These are phyloP conservation scores for Gynochthodes officinalis DNA, from an alignment of 257 asterid genomes.

Conservation along the genomic window DNA sequence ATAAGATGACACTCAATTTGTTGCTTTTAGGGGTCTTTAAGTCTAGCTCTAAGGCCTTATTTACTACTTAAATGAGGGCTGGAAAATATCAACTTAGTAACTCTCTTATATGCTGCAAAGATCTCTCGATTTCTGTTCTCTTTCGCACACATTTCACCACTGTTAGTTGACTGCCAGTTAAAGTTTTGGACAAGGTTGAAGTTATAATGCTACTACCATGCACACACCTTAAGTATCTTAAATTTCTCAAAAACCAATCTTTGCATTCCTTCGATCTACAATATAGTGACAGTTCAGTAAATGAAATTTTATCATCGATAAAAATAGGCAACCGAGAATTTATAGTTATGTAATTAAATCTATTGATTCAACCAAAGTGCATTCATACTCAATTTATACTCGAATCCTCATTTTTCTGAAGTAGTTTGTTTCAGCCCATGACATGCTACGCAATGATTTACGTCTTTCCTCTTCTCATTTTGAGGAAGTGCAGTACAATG, in stretches of 20 bases:
- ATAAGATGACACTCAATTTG: background rate
- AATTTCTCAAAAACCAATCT: background rate
- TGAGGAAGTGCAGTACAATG: background rate
- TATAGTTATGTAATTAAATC: too few species aligned
- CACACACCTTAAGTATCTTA: background rate
- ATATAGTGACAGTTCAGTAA: background rate
- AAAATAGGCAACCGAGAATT: too few species aligned
- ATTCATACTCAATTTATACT: background rate
- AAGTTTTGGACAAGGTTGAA: background rate
- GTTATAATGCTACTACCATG: background rate
- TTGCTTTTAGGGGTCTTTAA: background rate
- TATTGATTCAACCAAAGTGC: background rate
- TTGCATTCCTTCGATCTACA: background rate
- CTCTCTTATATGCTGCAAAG: background rate
- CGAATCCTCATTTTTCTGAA: background rate
- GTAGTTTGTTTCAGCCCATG: too few species aligned
- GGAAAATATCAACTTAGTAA: background rate
- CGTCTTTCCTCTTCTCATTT: background rate
- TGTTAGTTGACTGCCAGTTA: background rate
- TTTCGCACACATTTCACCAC: background rate
- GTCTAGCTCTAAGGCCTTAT: background rate
- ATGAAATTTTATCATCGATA: too few species aligned
- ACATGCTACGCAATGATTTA: background rate
- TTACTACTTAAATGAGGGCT: background rate
- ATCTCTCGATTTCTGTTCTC: background rate